Base-by-base conservation (phyloP, 2,329 filamentous ascomycete species). In the Pseudogymnoascus sp. region DNA sequence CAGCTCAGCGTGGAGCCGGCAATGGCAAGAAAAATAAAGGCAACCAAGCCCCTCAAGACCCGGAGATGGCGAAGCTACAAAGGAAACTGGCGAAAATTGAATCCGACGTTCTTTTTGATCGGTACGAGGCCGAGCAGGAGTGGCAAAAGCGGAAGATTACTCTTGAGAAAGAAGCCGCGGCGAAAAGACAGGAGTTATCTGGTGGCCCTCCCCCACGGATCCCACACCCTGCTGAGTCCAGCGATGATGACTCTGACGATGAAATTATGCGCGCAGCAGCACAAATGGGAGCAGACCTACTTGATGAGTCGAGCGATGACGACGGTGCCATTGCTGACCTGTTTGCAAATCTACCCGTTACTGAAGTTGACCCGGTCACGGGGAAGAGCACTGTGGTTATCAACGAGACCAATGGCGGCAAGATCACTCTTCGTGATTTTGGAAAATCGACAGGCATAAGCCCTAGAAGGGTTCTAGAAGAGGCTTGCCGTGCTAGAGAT, bases 401-500 rank as follows among this genome's bases (percentile, higher is more conserved):
- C 44, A 84, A 79, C 68, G 75, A 78, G 54, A 66, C 76, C 61
- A 73, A 82, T 65, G 81, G 84, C 1, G 71, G 76, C 5, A 84
- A 81, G 62, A 74, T 91, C 3, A 81, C 78, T 0, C 81, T 96
- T 58, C 81, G 89, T 44, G 88, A 97, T 68, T 97, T 97, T 78
- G 92, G 90, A 1, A 91, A 90, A 72, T 86, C 85, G 78, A 83
- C 83, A 11, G 92, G 93, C 6, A 75, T 96, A 31, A 89, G 78
- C 67, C 92, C 93, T 13, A 83, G 85, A 64, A 82, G 88, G 66
- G 81, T 90, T 29, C 76, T 97, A 10, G 92, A 97, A 72, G 92
- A 97, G 72, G 84, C 90, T n/a, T 95, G 92, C 72, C 87, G 88
- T 68, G 31, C 5, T 65, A 89, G 90, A 74, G 91, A 96, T 70